phyloP scores from a whole-genome alignment of 306 rosid species.

The Corylus avellana region DNA sequence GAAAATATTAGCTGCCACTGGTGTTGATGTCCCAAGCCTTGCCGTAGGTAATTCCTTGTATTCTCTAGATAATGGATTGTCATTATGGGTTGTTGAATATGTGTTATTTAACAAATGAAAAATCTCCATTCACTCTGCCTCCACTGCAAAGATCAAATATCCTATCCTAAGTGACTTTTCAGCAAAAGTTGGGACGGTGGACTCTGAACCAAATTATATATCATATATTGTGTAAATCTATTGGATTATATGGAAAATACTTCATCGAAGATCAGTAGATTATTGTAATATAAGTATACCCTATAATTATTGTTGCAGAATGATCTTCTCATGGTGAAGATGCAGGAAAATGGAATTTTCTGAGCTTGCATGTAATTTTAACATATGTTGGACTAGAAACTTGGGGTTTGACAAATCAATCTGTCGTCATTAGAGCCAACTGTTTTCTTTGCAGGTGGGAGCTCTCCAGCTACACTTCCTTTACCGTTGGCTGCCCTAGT shows the following conservation, averaged over 20 bases:
- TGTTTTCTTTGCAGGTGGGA: constrained; percentile 64
- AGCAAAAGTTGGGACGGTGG: constrained; percentile 16
- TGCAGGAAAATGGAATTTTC: constrained; percentile 13
- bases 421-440: constrained; percentile 30
- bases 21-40: constrained; percentile 95
- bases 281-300: background rate
- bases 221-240: constrained; percentile 17
- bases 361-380: constrained; percentile 11
- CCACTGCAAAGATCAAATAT: constrained; percentile 3
- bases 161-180: constrained; percentile 15
- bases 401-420: constrained; percentile 18
- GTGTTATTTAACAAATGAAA: constrained; percentile 1
- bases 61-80: constrained; percentile 8
- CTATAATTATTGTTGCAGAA: background rate
- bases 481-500: constrained; percentile 90
- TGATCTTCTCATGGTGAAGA: constrained; percentile 9
- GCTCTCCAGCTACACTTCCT: constrained; percentile 76
- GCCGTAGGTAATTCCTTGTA: constrained; percentile 57
- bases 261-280: constrained; percentile 4
- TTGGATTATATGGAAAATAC: constrained; percentile 5
- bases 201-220: constrained; percentile 6
- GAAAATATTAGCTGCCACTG: constrained; percentile 81
- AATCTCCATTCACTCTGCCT: constrained; percentile 10
- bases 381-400: constrained; percentile 8
- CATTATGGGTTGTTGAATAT: background rate